Evolutionary conservation across 2,329 filamentous ascomycete species (phyloP).

Genomic region (Periconia sp.): DNA sequence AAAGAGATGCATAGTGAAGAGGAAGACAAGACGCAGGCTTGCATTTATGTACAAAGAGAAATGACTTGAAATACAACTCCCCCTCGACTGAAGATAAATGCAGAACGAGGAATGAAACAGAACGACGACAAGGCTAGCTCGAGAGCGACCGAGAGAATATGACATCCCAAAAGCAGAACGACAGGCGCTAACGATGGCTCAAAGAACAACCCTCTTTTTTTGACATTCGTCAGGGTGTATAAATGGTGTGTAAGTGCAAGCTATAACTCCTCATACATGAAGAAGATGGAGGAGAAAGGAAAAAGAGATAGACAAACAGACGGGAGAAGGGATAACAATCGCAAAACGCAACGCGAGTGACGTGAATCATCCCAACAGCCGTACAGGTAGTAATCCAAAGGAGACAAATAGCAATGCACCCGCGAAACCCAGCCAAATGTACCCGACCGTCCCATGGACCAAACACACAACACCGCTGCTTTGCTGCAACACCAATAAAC

Average conservation of each 20-base stretch:
- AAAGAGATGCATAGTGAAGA: constrained; percentile 2
- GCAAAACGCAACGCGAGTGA: constrained; percentile 21
- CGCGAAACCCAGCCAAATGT: not conserved
- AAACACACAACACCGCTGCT: constrained; percentile 2
- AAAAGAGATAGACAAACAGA: constrained; percentile 14
- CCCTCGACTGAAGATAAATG: constrained; percentile 12
- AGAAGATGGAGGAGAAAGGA: constrained; percentile 1
- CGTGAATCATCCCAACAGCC: constrained; percentile 42
- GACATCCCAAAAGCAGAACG: constrained; percentile 34
- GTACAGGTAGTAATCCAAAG: constrained; percentile 31
- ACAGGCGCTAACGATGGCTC: constrained; percentile 15
- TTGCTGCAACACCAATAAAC: not conserved
- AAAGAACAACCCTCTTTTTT: constrained; percentile 4
- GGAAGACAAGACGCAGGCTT: constrained; percentile 26
- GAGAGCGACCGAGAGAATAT: constrained; percentile 9
- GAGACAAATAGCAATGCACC: not conserved
- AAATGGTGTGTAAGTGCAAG: constrained; percentile 2
- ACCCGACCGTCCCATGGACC: not conserved
- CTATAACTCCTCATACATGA: constrained; percentile 35
- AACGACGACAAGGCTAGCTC: constrained; percentile 31
- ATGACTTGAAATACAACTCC: constrained; percentile 19
- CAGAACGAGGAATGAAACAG: not conserved
- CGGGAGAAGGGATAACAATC: constrained; percentile 19
- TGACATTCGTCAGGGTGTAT: constrained; percentile 15
- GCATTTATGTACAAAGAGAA: constrained; percentile 37